Conservation (phyloP, 2,329 filamentous ascomycete species). For the Fusarium sororula region DNA sequence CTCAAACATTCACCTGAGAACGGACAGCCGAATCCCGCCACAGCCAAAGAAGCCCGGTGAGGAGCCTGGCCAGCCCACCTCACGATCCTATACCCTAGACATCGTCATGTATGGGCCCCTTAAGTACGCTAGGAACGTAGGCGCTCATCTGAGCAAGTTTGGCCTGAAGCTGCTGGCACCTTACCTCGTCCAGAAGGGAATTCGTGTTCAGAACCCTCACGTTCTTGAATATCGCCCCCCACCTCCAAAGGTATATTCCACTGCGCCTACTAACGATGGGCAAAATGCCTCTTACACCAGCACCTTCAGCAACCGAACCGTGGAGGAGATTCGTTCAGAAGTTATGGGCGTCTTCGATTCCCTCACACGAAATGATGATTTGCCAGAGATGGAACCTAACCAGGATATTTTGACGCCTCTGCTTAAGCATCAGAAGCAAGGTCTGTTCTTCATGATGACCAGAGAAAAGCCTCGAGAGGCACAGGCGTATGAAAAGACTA, state of each 20-base stretch:
- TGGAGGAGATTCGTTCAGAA: constrained; percentile 87
- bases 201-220: constrained; percentile 82
- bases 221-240: constrained; percentile 58
- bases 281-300: constrained; percentile 39
- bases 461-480: constrained; percentile 75
- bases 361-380: constrained; percentile 76
- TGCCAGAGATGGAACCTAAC: constrained; percentile 77
- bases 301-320: constrained; percentile 65
- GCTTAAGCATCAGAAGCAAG: constrained; percentile 89
- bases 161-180: constrained; percentile 75
- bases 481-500: constrained; percentile 66
- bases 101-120: constrained; percentile 83
- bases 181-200: constrained; percentile 71
- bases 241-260: constrained; percentile 46
- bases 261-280: constrained; percentile 34
- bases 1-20: constrained; percentile 70
- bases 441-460: constrained; percentile 83
- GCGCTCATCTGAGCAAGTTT: constrained; percentile 69
- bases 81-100: constrained; percentile 69
- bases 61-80: constrained; percentile 68
- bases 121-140: constrained; percentile 71
- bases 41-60: constrained; percentile 73
- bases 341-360: constrained; percentile 90
- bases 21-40: constrained; percentile 75
- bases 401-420: constrained; percentile 71